Evolutionary conservation across 345 rosid species (phyloP).

Genomic region (Gossypium bickii): DNA sequence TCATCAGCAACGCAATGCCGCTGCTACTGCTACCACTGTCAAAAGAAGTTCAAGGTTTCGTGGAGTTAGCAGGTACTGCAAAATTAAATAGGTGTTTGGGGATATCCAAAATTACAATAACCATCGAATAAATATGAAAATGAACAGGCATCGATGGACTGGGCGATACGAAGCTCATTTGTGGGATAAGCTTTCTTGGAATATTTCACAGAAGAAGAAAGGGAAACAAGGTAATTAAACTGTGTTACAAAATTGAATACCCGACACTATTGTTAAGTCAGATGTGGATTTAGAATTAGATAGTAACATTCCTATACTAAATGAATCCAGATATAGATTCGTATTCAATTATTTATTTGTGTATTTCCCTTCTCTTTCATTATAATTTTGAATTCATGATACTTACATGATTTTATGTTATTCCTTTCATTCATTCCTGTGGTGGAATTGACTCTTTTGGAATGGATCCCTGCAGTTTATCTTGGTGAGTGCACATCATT

Average conservation of each 20-base stretch:
- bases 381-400: neutral
- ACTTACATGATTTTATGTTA: slow-evolving; percentile 14
- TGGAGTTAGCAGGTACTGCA: slow-evolving; percentile 55
- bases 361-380: neutral
- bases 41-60: slow-evolving; percentile 73
- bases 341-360: no score
- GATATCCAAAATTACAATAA: no score
- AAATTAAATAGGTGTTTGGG: neutral
- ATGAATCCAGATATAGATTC: no score
- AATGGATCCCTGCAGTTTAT: slow-evolving; percentile 38
- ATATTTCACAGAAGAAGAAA: slow-evolving; percentile 60
- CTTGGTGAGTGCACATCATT: slow-evolving; percentile 39
- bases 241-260: no score
- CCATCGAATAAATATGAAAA: neutral
- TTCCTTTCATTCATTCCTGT: slow-evolving; percentile 19
- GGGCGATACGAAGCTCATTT: slow-evolving; percentile 64
- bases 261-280: no score
- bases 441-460: slow-evolving; percentile 3
- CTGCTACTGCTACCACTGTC: slow-evolving; percentile 37
- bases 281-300: no score
- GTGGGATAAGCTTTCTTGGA: slow-evolving; percentile 75
- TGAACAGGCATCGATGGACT: slow-evolving; percentile 61
- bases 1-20: slow-evolving; percentile 28
- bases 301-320: no score
- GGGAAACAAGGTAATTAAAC: slow-evolving; percentile 56